Base-by-base conservation (phyloP, 148 eudicot species). In the Arctostaphylos glauca region DNA sequence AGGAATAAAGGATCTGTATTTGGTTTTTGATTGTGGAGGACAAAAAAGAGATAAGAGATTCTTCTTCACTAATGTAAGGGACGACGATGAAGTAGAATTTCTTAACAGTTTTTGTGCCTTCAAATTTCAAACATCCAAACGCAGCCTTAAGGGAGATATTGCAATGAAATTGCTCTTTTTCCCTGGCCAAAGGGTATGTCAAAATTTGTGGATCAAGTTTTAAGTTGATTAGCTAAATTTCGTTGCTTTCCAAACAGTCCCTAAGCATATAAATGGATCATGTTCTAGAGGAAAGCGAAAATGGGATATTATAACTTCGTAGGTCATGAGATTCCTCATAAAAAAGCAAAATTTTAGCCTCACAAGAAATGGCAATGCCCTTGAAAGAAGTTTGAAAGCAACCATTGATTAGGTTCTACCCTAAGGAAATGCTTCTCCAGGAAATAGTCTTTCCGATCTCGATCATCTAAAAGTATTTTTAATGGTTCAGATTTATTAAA, bases 361-460 rank as follows among this genome's bases (percentile, higher is more conserved):
- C 73, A 76, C 70, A 68, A 81, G 84, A 85, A 77, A 77, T 78
- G 84, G 84, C 81, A 81, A 21, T 80, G 31, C 13, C 23, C 70
- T 21, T 44, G 19, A 31, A 21, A 71, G 21, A 68, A 73, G 31
- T 25, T 78, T 18, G 13, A 44, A 78, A 58, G 21, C 6, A 16
- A 5, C 9, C 53, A 49, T 3, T n/a, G n/a, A 58, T 47, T 64
- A 2, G 48, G 70, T 44, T n/a, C n/a, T n/a, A n/a, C n/a, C n/a
- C n/a, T n/a, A n/a, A n/a, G n/a, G n/a, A n/a, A n/a, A n/a, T n/a
- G n/a, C n/a, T n/a, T n/a, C n/a, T n/a, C n/a, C n/a, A n/a, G n/a
- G n/a, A n/a, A n/a, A n/a, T n/a, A n/a, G n/a, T n/a, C n/a, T n/a
- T n/a, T n/a, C n/a, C n/a, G n/a, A n/a, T n/a, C n/a, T n/a, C n/a